Percentiles rank a stretch among this genome's conserved stretches.
These are phyloP conservation scores for Colletotrichum cereale DNA, from an alignment of 2,329 filamentous ascomycete genomes.

Conservation along the genomic window DNA sequence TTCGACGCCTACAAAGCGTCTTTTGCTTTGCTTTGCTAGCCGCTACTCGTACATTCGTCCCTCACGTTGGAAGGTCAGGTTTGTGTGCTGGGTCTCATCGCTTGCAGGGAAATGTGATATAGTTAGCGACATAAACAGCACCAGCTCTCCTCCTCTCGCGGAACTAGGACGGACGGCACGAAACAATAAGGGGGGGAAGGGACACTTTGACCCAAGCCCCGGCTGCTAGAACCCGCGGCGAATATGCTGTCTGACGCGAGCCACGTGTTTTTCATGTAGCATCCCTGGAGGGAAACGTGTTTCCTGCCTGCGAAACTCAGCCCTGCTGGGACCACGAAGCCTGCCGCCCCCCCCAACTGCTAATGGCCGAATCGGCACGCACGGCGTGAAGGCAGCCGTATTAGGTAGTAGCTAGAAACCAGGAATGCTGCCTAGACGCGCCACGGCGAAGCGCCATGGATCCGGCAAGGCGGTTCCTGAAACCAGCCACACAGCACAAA, in stretches of 20 bases:
- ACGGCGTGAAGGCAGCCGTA: neutral
- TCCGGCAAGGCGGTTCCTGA: constrained; percentile 35
- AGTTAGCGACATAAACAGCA: neutral
- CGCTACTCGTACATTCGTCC: neutral
- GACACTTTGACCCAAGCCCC: neutral
- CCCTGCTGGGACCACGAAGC: neutral
- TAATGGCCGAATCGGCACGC: neutral
- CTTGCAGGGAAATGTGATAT: neutral
- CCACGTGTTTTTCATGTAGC: neutral
- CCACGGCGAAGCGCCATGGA: constrained; percentile 13
- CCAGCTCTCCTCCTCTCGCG: neutral
- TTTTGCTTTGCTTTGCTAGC: neutral
- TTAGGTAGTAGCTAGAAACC: neutral
- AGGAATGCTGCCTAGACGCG: constrained; percentile 26
- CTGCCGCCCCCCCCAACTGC: neutral
- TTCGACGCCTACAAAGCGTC: too few species aligned
- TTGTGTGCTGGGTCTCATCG: neutral
- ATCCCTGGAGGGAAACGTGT: neutral
- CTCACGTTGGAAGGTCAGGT: neutral
- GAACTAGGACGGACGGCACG: neutral
- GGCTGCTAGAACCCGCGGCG: neutral
- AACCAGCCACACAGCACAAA: constrained; percentile 40
- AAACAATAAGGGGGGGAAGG: neutral
- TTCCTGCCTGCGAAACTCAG: too few species aligned
- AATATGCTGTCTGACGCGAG: neutral